These are phyloP conservation scores for Ganoderma lucidum DNA, from an alignment of 1,284 basidiomycete species.

Conservation along the genomic window DNA sequence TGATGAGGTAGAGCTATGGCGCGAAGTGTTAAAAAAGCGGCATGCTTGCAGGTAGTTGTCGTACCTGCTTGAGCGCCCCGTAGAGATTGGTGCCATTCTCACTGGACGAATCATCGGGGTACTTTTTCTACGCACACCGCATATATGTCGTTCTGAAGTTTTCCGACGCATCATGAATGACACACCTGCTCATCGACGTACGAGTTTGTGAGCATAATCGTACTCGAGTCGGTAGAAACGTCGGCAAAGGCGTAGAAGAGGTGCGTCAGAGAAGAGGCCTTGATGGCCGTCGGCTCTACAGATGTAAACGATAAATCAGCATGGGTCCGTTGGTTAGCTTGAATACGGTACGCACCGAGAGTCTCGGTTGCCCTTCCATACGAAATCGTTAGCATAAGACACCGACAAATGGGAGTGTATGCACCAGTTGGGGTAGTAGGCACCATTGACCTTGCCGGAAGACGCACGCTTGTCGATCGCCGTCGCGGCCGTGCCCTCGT, in stretches of 20 bases:
- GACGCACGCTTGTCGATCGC: slow-evolving; percentile 55
- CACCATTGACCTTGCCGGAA: slow-evolving; percentile 58
- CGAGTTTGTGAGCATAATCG: slow-evolving; percentile 76
- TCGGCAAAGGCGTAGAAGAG: slow-evolving; percentile 91
- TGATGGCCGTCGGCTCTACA: slow-evolving; percentile 67
- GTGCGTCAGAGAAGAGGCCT: slow-evolving; percentile 67
- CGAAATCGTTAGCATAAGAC: slow-evolving; percentile 26
- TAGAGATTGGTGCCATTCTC: slow-evolving; percentile 81
- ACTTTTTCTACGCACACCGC: slow-evolving; percentile 64
- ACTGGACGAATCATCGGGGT: slow-evolving; percentile 65
- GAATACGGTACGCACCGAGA: slow-evolving; percentile 60
- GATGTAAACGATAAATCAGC: slow-evolving; percentile 23
- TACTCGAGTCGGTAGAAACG: slow-evolving; percentile 67
- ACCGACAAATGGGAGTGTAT: neutral
- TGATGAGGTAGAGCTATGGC: slow-evolving; percentile 63
- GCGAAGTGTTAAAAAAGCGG: neutral
- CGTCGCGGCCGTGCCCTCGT: slow-evolving; percentile 41
- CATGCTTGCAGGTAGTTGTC: neutral
- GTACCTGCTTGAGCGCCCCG: slow-evolving; percentile 87
- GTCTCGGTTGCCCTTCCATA: slow-evolving; percentile 80
- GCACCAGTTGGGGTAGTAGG: slow-evolving; percentile 75
- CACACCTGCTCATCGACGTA: slow-evolving; percentile 82
- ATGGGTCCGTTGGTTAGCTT: neutral
- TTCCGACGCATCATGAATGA: too few species aligned
- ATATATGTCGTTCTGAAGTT: neutral